Evolutionary conservation across 208 protist genomes (phyloP).

Genomic region (Leishmania major): DNA sequence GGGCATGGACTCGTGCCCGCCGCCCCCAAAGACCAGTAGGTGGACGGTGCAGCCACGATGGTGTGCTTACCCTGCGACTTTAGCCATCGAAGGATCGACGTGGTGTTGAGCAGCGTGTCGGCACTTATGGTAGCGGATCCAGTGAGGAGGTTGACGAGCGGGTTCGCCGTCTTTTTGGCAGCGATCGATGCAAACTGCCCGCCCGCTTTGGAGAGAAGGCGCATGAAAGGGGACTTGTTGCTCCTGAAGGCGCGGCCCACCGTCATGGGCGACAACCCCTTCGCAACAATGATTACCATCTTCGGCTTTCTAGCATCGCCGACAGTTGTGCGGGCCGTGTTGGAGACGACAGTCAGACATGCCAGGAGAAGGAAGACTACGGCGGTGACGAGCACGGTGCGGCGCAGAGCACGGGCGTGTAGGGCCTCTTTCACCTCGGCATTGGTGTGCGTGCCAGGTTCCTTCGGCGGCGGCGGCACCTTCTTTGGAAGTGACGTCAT

Average conservation of each 20-base stretch:
- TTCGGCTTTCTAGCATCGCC: conserved; percentile 32
- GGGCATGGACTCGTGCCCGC: conserved; percentile 21
- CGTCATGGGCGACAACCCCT: conserved; percentile 33
- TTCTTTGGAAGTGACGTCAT: conserved; percentile 31
- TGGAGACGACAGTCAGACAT: conserved; percentile 66
- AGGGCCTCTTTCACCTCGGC: conserved; percentile 72
- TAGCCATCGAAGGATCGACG: conserved; percentile 51
- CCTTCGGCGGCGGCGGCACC: conserved; percentile 44
- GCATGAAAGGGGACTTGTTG: conserved; percentile 74
- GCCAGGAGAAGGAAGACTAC: conserved; percentile 73
- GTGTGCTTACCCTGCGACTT: conserved; percentile 37
- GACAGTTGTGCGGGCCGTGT: conserved; percentile 35
- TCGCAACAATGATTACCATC: conserved; percentile 55
- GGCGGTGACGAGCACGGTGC: conserved; percentile 60
- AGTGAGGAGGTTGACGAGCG: conserved; percentile 64
- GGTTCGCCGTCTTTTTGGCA: conserved; percentile 10
- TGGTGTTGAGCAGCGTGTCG: conserved; percentile 34
- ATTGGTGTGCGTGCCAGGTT: conserved; percentile 72
- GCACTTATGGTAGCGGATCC: conserved; percentile 25
- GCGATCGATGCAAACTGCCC: conserved; percentile 37
- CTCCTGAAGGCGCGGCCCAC: conserved; percentile 45
- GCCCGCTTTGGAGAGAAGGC: conserved; percentile 40
- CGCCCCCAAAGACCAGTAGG: conserved; percentile 46
- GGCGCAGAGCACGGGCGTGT: conserved; percentile 57
- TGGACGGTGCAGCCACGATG: conserved; percentile 51